Conservation (phyloP, 768 basidiomycete genomes). For the Paxillus involutus region DNA sequence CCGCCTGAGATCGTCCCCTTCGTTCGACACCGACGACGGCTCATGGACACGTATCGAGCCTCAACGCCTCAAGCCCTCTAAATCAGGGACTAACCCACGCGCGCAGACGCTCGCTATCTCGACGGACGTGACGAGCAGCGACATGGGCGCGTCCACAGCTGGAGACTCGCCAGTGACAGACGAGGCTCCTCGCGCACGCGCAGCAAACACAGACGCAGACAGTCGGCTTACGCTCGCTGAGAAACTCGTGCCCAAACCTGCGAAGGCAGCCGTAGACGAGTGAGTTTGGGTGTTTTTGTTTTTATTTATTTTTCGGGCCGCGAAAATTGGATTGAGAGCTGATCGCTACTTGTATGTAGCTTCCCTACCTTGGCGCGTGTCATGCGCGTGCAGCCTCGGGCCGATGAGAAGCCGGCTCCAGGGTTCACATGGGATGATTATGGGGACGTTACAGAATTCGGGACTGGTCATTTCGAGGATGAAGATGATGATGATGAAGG, state of each 20-base stretch:
- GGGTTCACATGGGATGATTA: constrained; percentile 81
- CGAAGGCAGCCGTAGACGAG: constrained; percentile 72
- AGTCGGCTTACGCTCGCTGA: constrained; percentile 53
- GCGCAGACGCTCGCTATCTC: constrained; percentile 18
- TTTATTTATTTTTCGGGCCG: too few relatives aligned
- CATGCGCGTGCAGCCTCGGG: constrained; percentile 60
- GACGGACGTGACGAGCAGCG: constrained; percentile 44
- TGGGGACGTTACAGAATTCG: constrained; percentile 53
- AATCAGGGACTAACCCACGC: constrained; percentile 6
- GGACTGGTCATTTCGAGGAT: constrained; percentile 44
- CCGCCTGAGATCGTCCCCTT: constrained; percentile 15
- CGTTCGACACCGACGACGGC: constrained; percentile 54
- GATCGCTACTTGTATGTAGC: constrained; percentile 35
- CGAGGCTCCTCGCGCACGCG: constrained; percentile 25
- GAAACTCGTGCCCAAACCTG: constrained; percentile 60
- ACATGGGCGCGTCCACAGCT: constrained; percentile 53
- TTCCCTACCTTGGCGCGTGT: constrained; percentile 58
- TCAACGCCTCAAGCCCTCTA: constrained; percentile 22
- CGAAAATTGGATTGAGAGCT: background rate
- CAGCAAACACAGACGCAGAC: constrained; percentile 29
- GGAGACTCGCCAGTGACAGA: constrained; percentile 35
- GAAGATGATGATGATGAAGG: constrained; percentile 75
- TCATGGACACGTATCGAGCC: constrained; percentile 75
- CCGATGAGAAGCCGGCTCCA: constrained; percentile 57
- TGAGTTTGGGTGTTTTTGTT: constrained; percentile 33